Percentiles rank a stretch among this genome's conserved stretches.
phyloP scores from a whole-genome alignment of 495 filamentous ascomycete genomes.

The Lophium mytilinum region DNA sequence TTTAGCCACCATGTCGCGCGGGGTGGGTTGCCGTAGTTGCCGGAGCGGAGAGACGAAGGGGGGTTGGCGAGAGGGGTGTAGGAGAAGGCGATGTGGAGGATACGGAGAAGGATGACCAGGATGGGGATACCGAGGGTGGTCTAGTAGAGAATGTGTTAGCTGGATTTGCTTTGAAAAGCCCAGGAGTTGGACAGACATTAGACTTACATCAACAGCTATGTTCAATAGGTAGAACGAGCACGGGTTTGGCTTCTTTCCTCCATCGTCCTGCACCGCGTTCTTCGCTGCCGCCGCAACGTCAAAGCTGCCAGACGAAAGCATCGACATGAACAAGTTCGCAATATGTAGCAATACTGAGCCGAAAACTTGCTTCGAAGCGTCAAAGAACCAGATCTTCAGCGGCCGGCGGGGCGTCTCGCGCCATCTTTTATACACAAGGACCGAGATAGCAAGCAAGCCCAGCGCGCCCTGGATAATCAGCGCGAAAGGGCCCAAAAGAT shows the following conservation, averaged over 20 bases:
- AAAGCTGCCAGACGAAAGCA: slow-evolving; percentile 81
- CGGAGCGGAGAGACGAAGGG: slow-evolving; percentile 77
- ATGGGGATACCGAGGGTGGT: slow-evolving; percentile 94
- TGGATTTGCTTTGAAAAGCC: neutral
- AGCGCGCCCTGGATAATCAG: slow-evolving; percentile 81
- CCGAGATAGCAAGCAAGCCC: slow-evolving; percentile 72
- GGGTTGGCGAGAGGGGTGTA: slow-evolving; percentile 73
- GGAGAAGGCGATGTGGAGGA: slow-evolving; percentile 63
- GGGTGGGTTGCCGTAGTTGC: slow-evolving; percentile 84
- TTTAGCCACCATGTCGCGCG: slow-evolving; percentile 85
- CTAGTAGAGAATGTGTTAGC: slow-evolving; percentile 35
- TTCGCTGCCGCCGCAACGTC: slow-evolving; percentile 26
- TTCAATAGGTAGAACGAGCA: slow-evolving; percentile 96
- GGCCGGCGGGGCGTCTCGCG: slow-evolving; percentile 86
- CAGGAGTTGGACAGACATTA: too few species aligned
- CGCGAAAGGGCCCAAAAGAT: slow-evolving; percentile 77
- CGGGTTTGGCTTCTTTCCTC: slow-evolving; percentile 71
- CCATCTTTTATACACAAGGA: slow-evolving; percentile 89
- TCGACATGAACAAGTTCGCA: slow-evolving; percentile 87
- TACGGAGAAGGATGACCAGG: slow-evolving; percentile 72
- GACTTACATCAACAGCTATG: slow-evolving; percentile 86
- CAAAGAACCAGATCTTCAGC: slow-evolving; percentile 91
- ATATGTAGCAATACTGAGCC: slow-evolving; percentile 84
- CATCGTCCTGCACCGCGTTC: slow-evolving; percentile 30
- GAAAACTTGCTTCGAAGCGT: slow-evolving; percentile 95